These are phyloP conservation scores for Candida sanyaensis DNA, from an alignment of 1,139 yeast species.

Conservation along the genomic window DNA sequence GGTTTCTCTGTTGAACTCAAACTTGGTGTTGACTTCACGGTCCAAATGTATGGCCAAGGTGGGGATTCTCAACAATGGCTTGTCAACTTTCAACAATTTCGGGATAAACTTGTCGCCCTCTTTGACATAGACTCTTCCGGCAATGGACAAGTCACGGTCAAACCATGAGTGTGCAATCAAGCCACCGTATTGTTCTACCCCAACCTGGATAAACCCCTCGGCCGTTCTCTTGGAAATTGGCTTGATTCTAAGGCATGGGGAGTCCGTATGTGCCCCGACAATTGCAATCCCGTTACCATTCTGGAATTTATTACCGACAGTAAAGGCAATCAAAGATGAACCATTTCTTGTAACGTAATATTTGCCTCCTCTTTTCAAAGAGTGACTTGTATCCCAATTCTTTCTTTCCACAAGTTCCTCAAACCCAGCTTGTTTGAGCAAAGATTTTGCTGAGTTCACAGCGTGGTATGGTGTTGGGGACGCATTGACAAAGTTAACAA, in stretches of 20 bases:
- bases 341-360: conserved; percentile 86
- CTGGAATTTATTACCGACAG: conserved; percentile 69
- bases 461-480: conserved; percentile 98
- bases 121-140: conserved; percentile 80
- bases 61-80: conserved; percentile 87
- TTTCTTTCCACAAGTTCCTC: conserved; percentile 70
- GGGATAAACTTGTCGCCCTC: conserved; percentile 59
- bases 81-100: conserved; percentile 73
- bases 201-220: conserved; percentile 86
- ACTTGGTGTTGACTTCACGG: conserved; percentile 72
- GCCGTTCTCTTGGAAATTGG: conserved; percentile 76
- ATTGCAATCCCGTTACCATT: conserved; percentile 88
- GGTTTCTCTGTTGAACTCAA: conserved; percentile 88
- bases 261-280: conserved; percentile 94
- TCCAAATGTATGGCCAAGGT: conserved; percentile 92
- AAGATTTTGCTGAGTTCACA: conserved; percentile 61
- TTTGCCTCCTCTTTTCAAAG: conserved; percentile 56
- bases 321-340: conserved; percentile 85
- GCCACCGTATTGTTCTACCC: conserved; percentile 95
- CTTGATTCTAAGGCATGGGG: conserved; percentile 89
- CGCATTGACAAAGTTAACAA: conserved; percentile 74
- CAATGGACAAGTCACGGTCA: conserved; percentile 88
- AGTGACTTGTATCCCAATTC: conserved; percentile 50
- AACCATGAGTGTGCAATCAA: conserved; percentile 93
- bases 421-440: conserved; percentile 65